These are phyloP conservation scores for Penicillium sp. DNA, from an alignment of 2,329 filamentous ascomycete genomes.

Conservation along the genomic window DNA sequence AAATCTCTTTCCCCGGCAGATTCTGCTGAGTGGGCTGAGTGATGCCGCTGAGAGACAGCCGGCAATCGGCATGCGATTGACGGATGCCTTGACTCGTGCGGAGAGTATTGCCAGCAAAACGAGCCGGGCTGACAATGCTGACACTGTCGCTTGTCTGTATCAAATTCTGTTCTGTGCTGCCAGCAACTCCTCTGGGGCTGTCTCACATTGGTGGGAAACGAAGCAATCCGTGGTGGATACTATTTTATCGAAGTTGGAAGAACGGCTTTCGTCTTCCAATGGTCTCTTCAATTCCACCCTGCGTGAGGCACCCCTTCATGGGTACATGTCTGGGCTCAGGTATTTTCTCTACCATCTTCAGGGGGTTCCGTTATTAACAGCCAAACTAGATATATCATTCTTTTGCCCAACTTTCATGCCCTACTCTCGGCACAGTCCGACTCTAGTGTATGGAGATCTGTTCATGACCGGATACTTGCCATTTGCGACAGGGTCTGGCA, in stretches of 20 bases:
- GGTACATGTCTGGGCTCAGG: conserved; percentile 63
- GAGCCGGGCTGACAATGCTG: conserved; percentile 83
- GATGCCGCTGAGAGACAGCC: conserved; percentile 17
- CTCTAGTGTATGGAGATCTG: conserved; percentile 28
- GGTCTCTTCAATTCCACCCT: conserved; percentile 63
- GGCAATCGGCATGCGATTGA: conserved; percentile 24
- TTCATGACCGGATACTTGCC: conserved; percentile 50
- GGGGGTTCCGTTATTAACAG: background rate
- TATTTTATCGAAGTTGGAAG: conserved; percentile 59
- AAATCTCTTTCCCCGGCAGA: conserved; percentile 32
- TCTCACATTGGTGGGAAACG: conserved; percentile 29
- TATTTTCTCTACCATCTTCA: conserved; percentile 30
- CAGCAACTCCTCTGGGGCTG: conserved; percentile 19
- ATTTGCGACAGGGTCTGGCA: conserved; percentile 70
- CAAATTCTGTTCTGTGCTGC: conserved; percentile 63
- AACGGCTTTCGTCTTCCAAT: conserved; percentile 60
- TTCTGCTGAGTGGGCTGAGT: conserved; percentile 20
- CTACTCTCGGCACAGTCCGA: conserved; percentile 27
- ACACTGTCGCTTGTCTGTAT: conserved; percentile 76
- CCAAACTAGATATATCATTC: conserved; percentile 45
- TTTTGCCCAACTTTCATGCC: conserved; percentile 39
- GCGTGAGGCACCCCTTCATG: conserved; percentile 63
- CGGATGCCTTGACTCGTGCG: conserved; percentile 32
- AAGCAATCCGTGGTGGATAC: conserved; percentile 52
- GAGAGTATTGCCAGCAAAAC: conserved; percentile 51